A percentile compares a stretch with the other conserved stretches of the same genome.
Evolutionary conservation across 2,329 filamentous ascomycete genomes (phyloP).

Genomic region (Colletotrichum costaricense): DNA sequence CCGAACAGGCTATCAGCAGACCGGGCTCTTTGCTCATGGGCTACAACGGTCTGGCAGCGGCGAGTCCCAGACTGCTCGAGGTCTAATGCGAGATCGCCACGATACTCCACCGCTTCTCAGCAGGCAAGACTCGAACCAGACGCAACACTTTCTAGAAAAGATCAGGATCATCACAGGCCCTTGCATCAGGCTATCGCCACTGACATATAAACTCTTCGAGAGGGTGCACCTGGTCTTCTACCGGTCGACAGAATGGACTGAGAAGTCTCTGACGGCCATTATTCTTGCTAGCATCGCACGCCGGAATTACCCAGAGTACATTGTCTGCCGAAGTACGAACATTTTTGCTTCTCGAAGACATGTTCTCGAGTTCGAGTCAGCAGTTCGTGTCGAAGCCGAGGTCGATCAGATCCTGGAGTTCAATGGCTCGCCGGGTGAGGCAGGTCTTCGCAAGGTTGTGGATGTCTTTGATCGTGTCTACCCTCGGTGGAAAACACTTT

Average conservation of each 20-base stretch:
- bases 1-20: slow-evolving; percentile 79
- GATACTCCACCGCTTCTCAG: slow-evolving; percentile 45
- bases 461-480: slow-evolving; percentile 80
- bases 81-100: slow-evolving; percentile 39
- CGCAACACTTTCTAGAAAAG: slow-evolving; percentile 80
- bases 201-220: slow-evolving; percentile 85
- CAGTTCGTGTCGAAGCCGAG: slow-evolving; percentile 82
- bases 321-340: slow-evolving; percentile 89
- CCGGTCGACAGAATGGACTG: slow-evolving; percentile 94
- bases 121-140: slow-evolving; percentile 68
- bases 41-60: slow-evolving; percentile 73
- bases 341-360: slow-evolving; percentile 84
- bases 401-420: slow-evolving; percentile 88
- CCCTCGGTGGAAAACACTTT: slow-evolving; percentile 80
- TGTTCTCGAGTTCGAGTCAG: slow-evolving; percentile 89
- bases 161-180: slow-evolving; percentile 83
- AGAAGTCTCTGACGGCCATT: slow-evolving; percentile 94
- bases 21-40: slow-evolving; percentile 77
- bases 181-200: slow-evolving; percentile 82
- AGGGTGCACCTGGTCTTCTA: slow-evolving; percentile 97
- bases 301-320: slow-evolving; percentile 88
- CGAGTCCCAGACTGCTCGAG: slow-evolving; percentile 61
- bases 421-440: slow-evolving; percentile 74
- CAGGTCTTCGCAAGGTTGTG: slow-evolving; percentile 75
- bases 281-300: slow-evolving; percentile 91